These are phyloP conservation scores for Nicotiana tabacum DNA, from an alignment of 257 asterid species.

Conservation along the genomic window DNA sequence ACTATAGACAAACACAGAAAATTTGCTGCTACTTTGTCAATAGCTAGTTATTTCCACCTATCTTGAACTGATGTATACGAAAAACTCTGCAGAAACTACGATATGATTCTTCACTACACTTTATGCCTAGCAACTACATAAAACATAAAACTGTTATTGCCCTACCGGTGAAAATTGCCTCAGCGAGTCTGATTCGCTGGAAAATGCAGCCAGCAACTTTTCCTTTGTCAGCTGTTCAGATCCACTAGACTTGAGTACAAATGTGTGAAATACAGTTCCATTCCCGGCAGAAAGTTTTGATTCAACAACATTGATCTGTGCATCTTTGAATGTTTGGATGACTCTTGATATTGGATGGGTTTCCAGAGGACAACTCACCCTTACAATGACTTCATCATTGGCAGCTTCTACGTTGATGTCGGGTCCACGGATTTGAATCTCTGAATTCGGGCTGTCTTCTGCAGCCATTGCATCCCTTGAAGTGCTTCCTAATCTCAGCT, in stretches of 20 bases:
- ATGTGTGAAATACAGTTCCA: conserved; percentile 65
- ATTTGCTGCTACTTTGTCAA: conserved; percentile 6
- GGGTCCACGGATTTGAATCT: conserved; percentile 20
- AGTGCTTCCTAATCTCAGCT: conserved; percentile 25
- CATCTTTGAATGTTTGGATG: conserved; percentile 57
- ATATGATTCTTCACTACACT: conserved; percentile 4
- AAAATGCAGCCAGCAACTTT: conserved; percentile 54
- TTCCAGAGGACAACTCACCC: conserved; percentile 53
- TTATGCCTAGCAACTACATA: neutral
- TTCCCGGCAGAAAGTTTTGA: conserved; percentile 50
- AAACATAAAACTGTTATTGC: conserved; percentile 8
- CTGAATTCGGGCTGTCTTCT: conserved; percentile 33
- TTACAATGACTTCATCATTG: conserved; percentile 46
- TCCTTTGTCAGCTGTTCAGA: conserved; percentile 61
- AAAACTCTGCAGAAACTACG: conserved; percentile 1
- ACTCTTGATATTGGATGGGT: conserved; percentile 65
- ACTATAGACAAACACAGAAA: neutral
- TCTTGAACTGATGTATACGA: conserved; percentile 8
- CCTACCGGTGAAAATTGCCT: conserved; percentile 23
- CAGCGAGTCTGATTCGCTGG: conserved; percentile 32
- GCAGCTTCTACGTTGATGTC: conserved; percentile 36
- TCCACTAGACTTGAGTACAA: conserved; percentile 66
- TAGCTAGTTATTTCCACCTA: conserved; percentile 9
- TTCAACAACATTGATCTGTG: conserved; percentile 49
- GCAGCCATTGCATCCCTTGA: conserved; percentile 34